phyloP scores from a whole-genome alignment of 208 protist species.

The Crithidia bombi region DNA sequence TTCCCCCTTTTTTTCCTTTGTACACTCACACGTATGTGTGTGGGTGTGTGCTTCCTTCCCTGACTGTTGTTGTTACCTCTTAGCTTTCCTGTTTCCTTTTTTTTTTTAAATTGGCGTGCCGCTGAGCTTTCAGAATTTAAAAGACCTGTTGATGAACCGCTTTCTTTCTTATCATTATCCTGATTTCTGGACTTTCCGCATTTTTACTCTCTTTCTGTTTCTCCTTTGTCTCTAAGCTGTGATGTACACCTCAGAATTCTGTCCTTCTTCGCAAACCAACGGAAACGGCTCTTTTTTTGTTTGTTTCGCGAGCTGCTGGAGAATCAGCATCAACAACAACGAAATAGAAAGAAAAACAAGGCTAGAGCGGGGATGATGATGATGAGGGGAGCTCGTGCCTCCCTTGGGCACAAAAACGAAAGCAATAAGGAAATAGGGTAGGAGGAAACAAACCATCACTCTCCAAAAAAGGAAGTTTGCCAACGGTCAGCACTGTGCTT shows the following conservation, averaged over 20 bases:
- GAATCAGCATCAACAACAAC: too few relatives aligned
- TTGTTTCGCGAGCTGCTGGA: too few relatives aligned
- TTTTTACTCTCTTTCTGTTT: constrained; percentile 4
- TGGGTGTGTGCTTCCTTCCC: neutral
- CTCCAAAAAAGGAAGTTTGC: too few relatives aligned
- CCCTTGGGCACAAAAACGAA: too few relatives aligned
- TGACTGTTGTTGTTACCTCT: too few relatives aligned
- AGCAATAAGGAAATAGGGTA: too few relatives aligned
- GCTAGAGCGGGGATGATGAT: too few relatives aligned
- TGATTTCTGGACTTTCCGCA: neutral
- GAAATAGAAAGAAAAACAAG: neutral
- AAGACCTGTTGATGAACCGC: neutral
- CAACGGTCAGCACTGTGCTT: too few relatives aligned
- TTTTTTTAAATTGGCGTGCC: too few relatives aligned
- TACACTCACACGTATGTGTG: neutral
- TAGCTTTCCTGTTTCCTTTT: neutral
- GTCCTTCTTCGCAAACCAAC: neutral
- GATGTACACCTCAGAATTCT: neutral
- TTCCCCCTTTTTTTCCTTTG: neutral
- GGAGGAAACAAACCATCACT: too few relatives aligned
- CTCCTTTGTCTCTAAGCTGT: neutral
- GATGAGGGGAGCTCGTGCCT: too few relatives aligned
- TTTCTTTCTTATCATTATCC: neutral
- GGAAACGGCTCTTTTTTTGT: neutral
- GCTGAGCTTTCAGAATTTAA: too few relatives aligned